Evolutionary conservation across 495 filamentous ascomycete genomes (phyloP).

Genomic region (Penicillium desertorum): DNA sequence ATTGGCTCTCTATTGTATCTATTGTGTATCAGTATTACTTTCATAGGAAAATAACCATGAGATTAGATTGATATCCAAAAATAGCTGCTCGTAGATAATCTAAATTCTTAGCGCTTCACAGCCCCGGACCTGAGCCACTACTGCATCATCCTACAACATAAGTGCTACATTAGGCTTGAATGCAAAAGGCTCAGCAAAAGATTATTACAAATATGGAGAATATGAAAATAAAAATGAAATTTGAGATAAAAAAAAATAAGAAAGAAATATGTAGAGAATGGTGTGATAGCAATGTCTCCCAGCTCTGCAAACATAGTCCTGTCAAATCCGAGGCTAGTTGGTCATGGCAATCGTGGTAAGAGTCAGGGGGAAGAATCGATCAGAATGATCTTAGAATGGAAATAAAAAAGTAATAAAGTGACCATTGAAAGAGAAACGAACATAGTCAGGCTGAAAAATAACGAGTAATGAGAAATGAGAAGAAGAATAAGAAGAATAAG

Average conservation of each 20-base stretch:
- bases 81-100: not conserved
- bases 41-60: not conserved
- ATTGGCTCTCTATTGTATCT: not conserved
- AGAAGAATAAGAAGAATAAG: not conserved
- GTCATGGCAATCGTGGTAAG: not conserved
- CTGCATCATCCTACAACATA: not conserved
- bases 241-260: not conserved
- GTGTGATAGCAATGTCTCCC: not conserved
- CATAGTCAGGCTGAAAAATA: not conserved
- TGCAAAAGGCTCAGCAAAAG: not conserved
- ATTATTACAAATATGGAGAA: not conserved
- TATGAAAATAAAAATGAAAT: not conserved
- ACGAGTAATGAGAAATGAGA: not conserved
- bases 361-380: not conserved
- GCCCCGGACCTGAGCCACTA: not conserved
- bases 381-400: not conserved
- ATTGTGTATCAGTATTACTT: not conserved
- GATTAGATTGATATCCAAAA: not conserved
- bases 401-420: not conserved
- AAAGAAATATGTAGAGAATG: not conserved
- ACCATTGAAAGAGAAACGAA: not conserved
- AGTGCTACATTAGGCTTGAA: not conserved
- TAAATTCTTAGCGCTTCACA: not conserved
- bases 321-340: not conserved
- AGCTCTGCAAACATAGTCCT: not conserved